Conservation (phyloP, 2,329 filamentous ascomycete species). For the Tolypocladium nubicola region DNA sequence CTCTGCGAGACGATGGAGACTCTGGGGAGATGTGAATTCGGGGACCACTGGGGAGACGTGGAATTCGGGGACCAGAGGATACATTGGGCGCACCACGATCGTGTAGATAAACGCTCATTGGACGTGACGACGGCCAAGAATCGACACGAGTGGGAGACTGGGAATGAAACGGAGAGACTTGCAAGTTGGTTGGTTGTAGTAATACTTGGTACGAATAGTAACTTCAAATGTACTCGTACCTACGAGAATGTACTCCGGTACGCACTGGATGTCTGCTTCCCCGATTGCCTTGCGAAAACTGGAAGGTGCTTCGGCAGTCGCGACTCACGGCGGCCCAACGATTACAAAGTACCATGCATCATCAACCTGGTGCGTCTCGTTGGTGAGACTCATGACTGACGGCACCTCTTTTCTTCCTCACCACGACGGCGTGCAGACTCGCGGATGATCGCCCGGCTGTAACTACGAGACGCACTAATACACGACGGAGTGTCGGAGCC, state of each 20-base stretch:
- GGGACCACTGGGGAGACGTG: too few relatives aligned
- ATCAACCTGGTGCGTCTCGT: not conserved
- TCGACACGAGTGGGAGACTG: too few relatives aligned
- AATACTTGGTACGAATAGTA: too few relatives aligned
- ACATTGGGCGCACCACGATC: not conserved
- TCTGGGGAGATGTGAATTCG: not conserved
- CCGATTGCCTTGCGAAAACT: not conserved
- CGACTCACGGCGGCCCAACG: not conserved
- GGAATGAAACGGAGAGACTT: too few relatives aligned
- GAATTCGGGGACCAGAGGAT: not conserved
- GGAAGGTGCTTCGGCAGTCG: not conserved
- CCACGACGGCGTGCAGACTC: not conserved
- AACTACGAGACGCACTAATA: not conserved
- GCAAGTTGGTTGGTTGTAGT: too few relatives aligned
- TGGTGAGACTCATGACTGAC: not conserved
- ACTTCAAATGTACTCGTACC: too few relatives aligned
- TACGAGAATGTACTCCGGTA: too few relatives aligned
- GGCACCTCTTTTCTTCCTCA: not conserved
- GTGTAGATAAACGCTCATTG: not conserved
- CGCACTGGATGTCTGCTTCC: not conserved
- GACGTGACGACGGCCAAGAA: not conserved
- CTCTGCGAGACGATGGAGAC: not conserved
- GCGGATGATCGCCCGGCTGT: not conserved
- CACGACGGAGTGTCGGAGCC: not conserved
- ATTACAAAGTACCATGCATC: not conserved